Conservation (phyloP, 2,329 filamentous ascomycete genomes). For the Chrysosporium queenslandicum region DNA sequence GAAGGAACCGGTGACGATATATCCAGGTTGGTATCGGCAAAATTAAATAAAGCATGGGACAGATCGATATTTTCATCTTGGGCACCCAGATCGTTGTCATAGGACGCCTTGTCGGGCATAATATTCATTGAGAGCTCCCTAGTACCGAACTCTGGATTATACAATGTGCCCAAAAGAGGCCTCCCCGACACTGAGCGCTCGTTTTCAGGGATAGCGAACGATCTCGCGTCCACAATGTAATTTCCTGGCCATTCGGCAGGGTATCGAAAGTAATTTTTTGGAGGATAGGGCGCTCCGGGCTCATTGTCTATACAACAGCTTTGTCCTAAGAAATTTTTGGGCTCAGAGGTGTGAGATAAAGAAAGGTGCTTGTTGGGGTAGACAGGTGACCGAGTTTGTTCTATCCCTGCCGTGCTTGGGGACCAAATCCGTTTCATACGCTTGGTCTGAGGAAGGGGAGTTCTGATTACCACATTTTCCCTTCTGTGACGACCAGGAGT, state of each 20-base stretch:
- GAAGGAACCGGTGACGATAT: not conserved
- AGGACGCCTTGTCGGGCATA: not conserved
- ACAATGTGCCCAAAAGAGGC: not conserved
- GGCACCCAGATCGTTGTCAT: not conserved
- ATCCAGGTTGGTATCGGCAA: not conserved
- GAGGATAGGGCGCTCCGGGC: not conserved
- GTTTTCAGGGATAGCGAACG: not conserved
- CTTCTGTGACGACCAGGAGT: not conserved
- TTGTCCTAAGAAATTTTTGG: not conserved
- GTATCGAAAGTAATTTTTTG: not conserved
- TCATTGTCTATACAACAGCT: not conserved
- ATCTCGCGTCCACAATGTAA: not conserved
- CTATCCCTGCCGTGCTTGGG: not conserved
- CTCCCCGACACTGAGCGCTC: not conserved
- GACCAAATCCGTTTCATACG: not conserved
- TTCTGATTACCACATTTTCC: not conserved
- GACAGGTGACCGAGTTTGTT: not conserved
- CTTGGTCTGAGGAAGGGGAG: not conserved
- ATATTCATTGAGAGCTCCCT: not conserved
- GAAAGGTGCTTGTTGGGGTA: not conserved
- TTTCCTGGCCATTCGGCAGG: not conserved
- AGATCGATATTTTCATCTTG: not conserved
- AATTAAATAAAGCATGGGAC: not conserved
- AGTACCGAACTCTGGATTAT: not conserved
- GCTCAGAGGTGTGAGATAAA: not conserved